A percentile compares a stretch with the other conserved stretches of the same genome.
phyloP scores from a whole-genome alignment of 2,329 filamentous ascomycete species.

The Colletotrichum sp. region DNA sequence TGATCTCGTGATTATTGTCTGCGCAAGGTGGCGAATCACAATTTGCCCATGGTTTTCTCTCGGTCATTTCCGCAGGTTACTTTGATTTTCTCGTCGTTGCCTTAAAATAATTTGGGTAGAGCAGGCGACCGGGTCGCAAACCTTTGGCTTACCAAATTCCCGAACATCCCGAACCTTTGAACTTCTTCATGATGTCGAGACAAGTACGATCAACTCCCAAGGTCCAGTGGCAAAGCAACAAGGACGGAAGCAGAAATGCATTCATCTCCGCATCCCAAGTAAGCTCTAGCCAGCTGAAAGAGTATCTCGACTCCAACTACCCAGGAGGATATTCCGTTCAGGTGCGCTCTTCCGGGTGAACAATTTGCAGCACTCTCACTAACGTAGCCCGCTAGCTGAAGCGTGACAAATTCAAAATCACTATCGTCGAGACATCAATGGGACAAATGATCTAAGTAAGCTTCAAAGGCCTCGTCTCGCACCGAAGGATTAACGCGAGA shows the following conservation, averaged over 20 bases:
- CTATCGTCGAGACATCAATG: neutral
- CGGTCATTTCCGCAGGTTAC: neutral
- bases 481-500: neutral
- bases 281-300: constrained; percentile 1
- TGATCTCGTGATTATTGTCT: neutral
- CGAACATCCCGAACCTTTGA: neutral
- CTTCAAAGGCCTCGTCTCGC: rapidly evolving
- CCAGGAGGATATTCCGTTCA: constrained; percentile 3
- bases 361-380: rapidly evolving
- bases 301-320: neutral
- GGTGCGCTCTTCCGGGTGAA: neutral
- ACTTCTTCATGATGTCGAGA: neutral
- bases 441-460: neutral
- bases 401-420: constrained; percentile 2
- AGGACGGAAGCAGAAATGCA: neutral
- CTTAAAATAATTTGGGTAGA: neutral
- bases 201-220: neutral
- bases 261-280: neutral
- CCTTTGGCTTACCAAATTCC: neutral
- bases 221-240: neutral
- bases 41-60: rapidly evolving
- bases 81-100: neutral
- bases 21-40: neutral
- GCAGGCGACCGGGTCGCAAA: neutral
- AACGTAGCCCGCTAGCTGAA: neutral